Evolutionary conservation across 305 asterid species (phyloP).

Genomic region (Solanum hybrid): DNA sequence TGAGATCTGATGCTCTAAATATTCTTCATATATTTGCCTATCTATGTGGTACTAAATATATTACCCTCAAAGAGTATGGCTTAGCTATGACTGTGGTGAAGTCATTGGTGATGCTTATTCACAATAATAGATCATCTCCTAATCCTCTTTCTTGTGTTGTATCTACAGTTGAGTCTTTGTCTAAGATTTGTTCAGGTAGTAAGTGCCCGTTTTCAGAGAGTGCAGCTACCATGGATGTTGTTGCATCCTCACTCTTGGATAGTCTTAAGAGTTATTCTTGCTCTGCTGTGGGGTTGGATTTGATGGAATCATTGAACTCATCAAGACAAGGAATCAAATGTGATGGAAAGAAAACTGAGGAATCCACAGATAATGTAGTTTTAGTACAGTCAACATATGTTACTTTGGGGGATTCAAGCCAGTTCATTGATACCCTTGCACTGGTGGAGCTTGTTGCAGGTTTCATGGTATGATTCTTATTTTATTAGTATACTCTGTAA

Average conservation of each 20-base stretch:
- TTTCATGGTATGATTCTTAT: constrained; percentile 51
- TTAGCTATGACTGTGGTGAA: constrained; percentile 54
- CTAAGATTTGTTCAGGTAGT: constrained; percentile 31
- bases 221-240: constrained; percentile 43
- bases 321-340: constrained; percentile 11
- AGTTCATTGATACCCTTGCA: constrained; percentile 49
- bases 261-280: constrained; percentile 38
- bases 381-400: constrained; percentile 8
- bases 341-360: constrained; percentile 15
- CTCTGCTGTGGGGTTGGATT: constrained; percentile 26
- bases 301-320: constrained; percentile 13
- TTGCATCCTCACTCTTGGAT: constrained; percentile 45
- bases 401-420: constrained; percentile 24
- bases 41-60: constrained; percentile 55
- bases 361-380: constrained; percentile 18
- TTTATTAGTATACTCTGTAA: neutral
- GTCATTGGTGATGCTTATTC: constrained; percentile 55
- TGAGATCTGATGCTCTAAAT: constrained; percentile 34
- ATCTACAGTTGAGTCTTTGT: constrained; percentile 17
- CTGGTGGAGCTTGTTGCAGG: constrained; percentile 61
- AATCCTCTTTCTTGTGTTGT: constrained; percentile 15
- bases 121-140: constrained; percentile 29
- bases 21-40: constrained; percentile 70
- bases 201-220: constrained; percentile 65
- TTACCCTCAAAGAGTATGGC: constrained; percentile 40